phyloP scores from a whole-genome alignment of 2,329 filamentous ascomycete species.

The Pseudocercospora pini-densiflorae region DNA sequence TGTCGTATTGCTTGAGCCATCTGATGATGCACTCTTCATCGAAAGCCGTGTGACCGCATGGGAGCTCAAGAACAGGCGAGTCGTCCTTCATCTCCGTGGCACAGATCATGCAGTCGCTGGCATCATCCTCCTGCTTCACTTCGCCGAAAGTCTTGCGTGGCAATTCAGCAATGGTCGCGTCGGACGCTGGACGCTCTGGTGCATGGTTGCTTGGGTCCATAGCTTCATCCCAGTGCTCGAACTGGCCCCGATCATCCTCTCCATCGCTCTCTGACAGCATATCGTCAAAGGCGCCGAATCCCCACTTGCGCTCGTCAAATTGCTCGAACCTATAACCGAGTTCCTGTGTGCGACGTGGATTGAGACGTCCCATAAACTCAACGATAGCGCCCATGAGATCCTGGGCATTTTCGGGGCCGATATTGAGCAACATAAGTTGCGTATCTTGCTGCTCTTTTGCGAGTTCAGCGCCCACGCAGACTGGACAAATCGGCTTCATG shows the following conservation, averaged over 20 bases:
- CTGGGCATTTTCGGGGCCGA: background rate
- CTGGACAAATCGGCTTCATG: conserved; percentile 32
- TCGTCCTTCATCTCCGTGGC: conserved; percentile 14
- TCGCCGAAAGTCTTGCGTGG: conserved; percentile 21
- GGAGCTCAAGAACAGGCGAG: conserved; percentile 28
- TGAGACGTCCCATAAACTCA: conserved; percentile 26
- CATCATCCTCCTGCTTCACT: conserved; percentile 18
- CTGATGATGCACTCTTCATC: conserved; percentile 28
- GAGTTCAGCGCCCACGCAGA: conserved; percentile 33
- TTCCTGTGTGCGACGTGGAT: conserved; percentile 22
- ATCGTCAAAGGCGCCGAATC: conserved; percentile 32
- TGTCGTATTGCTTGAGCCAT: conserved; percentile 31
- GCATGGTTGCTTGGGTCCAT: conserved; percentile 30
- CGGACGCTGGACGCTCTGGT: conserved; percentile 22
- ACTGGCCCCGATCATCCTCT: conserved; percentile 21
- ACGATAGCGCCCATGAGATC: conserved; percentile 17
- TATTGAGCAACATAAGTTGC: conserved; percentile 22
- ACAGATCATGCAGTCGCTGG: conserved; percentile 23
- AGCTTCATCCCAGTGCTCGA: conserved; percentile 32
- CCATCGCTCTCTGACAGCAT: conserved; percentile 25
- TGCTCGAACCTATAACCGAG: conserved; percentile 31
- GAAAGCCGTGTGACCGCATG: conserved; percentile 30
- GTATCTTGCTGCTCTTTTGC: conserved; percentile 32
- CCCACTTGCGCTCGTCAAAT: conserved; percentile 38
- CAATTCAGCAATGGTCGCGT: conserved; percentile 28